Evolutionary conservation across 345 rosid genomes (phyloP).

Genomic region (Kandelia obovata): DNA sequence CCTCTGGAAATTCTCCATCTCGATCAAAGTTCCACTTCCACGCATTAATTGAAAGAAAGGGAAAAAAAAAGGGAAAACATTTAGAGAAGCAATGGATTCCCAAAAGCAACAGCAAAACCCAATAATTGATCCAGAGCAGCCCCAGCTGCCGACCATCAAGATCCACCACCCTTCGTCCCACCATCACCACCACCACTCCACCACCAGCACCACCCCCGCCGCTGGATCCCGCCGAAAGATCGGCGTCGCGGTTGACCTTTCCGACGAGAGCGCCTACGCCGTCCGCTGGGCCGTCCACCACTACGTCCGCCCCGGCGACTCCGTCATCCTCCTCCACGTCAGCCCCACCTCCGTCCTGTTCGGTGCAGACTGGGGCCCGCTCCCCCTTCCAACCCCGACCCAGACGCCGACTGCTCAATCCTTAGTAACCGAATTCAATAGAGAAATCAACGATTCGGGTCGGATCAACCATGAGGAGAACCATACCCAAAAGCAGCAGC

Average conservation of each 20-base stretch:
- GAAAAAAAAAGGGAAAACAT: too few relatives aligned
- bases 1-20: too few relatives aligned
- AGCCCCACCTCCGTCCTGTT: constrained; percentile 89
- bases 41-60: too few relatives aligned
- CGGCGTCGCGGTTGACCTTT: constrained; percentile 90
- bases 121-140: constrained; percentile 43
- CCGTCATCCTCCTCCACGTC: constrained; percentile 92
- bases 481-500: constrained; percentile 13
- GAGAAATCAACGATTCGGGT: background rate
- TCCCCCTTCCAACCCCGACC: constrained; percentile 43
- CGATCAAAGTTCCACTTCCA: too few relatives aligned
- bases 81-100: constrained; percentile 3
- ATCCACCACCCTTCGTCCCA: constrained; percentile 33
- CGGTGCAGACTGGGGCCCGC: constrained; percentile 99
- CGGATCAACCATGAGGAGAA: constrained; percentile 1
- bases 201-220: constrained; percentile 67
- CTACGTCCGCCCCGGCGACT: constrained; percentile 92
- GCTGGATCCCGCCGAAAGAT: constrained; percentile 83
- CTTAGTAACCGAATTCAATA: background rate
- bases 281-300: constrained; percentile 86
- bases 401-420: constrained; percentile 20
- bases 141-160: constrained; percentile 45
- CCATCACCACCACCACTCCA: constrained; percentile 27
- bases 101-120: constrained; percentile 13
- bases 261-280: constrained; percentile 77